Conservation (phyloP, 2,329 filamentous ascomycete species). For the Corinectria fuckeliana region DNA sequence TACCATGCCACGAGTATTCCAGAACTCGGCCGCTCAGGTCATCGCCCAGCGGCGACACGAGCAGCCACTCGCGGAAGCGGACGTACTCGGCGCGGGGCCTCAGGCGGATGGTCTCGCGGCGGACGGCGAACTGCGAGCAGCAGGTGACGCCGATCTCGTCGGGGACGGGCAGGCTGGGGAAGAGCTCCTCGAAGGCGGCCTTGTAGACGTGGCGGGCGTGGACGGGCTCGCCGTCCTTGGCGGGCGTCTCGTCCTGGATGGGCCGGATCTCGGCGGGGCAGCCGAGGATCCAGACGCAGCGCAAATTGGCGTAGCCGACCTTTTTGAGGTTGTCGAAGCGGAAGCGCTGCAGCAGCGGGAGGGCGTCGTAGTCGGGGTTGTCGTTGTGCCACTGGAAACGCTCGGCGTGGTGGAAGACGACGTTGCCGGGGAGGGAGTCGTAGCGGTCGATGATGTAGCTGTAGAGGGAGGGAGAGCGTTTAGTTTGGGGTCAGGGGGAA, state of each 20-base stretch:
- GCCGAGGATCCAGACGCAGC: constrained; percentile 64
- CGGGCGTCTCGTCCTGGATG: constrained; percentile 44
- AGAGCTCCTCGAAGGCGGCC: constrained; percentile 50
- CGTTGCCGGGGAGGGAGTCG: constrained; percentile 50
- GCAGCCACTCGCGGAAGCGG: constrained; percentile 64
- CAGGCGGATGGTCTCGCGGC: constrained; percentile 55
- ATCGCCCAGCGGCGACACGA: constrained; percentile 61
- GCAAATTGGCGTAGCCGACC: constrained; percentile 65
- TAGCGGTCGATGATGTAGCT: constrained; percentile 58
- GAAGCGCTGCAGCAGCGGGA: constrained; percentile 56
- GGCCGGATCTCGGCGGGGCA: constrained; percentile 58
- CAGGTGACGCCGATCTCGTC: constrained; percentile 62
- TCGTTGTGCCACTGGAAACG: constrained; percentile 62
- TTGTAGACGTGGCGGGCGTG: constrained; percentile 53
- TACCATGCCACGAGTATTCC: constrained; percentile 71
- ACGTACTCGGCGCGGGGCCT: constrained; percentile 61
- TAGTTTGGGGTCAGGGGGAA: not conserved
- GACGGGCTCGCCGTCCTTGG: constrained; percentile 40
- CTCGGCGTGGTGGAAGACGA: constrained; percentile 56
- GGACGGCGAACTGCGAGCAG: constrained; percentile 70
- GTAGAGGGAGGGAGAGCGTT: constrained; percentile 13
- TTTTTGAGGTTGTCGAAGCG: constrained; percentile 57
- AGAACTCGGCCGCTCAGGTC: constrained; percentile 64
- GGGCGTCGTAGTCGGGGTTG: constrained; percentile 60
- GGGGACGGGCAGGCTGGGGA: constrained; percentile 53